Evolutionary conservation across 768 basidiomycete species (phyloP).

Genomic region (Porpolomopsis calyptriformis): DNA sequence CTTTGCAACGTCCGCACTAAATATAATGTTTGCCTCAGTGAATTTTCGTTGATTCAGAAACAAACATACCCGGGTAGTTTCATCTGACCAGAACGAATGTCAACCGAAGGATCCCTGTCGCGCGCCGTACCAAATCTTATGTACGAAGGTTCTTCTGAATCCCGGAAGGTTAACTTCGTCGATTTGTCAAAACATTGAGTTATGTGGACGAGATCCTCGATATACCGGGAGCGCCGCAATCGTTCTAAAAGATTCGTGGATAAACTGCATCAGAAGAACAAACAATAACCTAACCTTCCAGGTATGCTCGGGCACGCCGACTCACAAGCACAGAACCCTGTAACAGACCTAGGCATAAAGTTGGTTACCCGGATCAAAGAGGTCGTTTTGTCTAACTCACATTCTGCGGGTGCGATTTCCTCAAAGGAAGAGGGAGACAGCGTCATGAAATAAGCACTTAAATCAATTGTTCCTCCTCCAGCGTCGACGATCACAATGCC

Average conservation of each 20-base stretch:
- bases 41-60: background rate
- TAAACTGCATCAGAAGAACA: too few relatives aligned
- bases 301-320: conserved; percentile 28
- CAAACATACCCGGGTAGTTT: conserved; percentile 27
- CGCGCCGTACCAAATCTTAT: conserved; percentile 36
- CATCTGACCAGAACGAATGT: conserved; percentile 38
- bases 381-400: conserved; percentile 15
- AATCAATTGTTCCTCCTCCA: conserved; percentile 52
- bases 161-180: conserved; percentile 35
- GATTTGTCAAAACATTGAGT: conserved; percentile 34
- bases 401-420: conserved; percentile 39
- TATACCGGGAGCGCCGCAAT: too few relatives aligned
- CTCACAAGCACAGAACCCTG: conserved; percentile 44
- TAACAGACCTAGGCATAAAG: conserved; percentile 28
- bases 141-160: conserved; percentile 29
- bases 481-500: conserved; percentile 50
- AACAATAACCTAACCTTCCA: too few relatives aligned
- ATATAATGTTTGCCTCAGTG: background rate
- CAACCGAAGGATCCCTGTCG: conserved; percentile 29
- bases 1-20: conserved; percentile 23
- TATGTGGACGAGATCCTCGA: conserved; percentile 34
- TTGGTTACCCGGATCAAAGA: background rate
- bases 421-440: conserved; percentile 25
- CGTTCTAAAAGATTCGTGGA: too few relatives aligned
- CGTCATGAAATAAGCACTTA: conserved; percentile 39